These are phyloP conservation scores for Colletotrichum destructivum DNA, from an alignment of 2,329 filamentous ascomycete species.

Conservation along the genomic window DNA sequence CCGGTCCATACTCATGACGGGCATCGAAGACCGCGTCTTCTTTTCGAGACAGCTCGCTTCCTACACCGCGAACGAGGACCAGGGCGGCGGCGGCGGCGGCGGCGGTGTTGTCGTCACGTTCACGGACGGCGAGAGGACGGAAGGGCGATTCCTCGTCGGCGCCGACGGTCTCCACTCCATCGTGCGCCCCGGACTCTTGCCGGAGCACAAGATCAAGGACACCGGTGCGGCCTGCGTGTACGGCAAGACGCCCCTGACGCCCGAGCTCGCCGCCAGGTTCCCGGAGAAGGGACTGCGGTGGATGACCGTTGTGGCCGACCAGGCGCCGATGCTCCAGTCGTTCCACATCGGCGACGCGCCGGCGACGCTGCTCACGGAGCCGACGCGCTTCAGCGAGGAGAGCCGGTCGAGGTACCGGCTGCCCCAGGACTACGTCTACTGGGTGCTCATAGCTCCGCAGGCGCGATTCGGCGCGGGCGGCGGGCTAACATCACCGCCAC, in stretches of 20 bases:
- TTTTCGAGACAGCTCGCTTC: conserved; percentile 71
- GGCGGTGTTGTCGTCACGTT: conserved; percentile 65
- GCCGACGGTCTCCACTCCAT: conserved; percentile 77
- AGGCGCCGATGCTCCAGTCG: conserved; percentile 74
- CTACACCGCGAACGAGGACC: conserved; percentile 67
- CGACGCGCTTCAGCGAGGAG: conserved; percentile 51
- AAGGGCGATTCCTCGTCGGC: conserved; percentile 72
- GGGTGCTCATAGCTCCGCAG: conserved; percentile 18
- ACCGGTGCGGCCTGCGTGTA: conserved; percentile 76
- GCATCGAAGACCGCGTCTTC: conserved; percentile 67
- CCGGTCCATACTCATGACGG: conserved; percentile 70
- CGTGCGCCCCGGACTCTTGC: conserved; percentile 61
- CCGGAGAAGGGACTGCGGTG: conserved; percentile 76
- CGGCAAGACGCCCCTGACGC: conserved; percentile 73
- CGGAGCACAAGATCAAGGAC: conserved; percentile 68
- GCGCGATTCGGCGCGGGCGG: conserved; percentile 14
- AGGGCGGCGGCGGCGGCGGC: conserved; percentile 56
- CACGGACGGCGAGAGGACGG: conserved; percentile 70
- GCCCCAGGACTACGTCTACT: conserved; percentile 25
- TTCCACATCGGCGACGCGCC: conserved; percentile 69
- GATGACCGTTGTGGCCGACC: conserved; percentile 73
- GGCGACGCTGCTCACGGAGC: conserved; percentile 68
- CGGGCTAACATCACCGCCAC: not conserved
- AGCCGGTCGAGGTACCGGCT: conserved; percentile 4
- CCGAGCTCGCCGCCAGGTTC: conserved; percentile 67